Evolutionary conservation across 208 protist genomes (phyloP), one percentile per base, ranked within the genome.

Genomic region (Crithidia mellificae): DNA sequence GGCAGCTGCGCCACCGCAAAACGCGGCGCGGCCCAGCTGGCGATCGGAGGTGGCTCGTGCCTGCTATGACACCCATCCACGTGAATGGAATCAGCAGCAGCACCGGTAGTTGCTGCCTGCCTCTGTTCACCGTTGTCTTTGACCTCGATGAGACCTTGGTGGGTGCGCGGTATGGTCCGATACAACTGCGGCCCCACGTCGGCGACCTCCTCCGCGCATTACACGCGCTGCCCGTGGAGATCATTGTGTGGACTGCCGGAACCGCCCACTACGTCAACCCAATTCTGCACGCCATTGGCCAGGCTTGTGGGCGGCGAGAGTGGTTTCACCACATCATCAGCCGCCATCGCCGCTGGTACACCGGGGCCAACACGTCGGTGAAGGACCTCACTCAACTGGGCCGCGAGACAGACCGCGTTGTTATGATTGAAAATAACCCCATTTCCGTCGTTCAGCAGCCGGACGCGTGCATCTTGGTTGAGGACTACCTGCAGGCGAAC

Each of bases 81-180:
- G n/a, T n/a, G n/a, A n/a, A n/a, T n/a, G n/a, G n/a, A n/a, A n/a
- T 46, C 17, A 46, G 4, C 41, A n/a, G 41, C 41, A 46, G 8
- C 41, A 6, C 4, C 27, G 20, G 34, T 34, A 12, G 34, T 12
- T 25, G 43, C 36, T 30, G 50, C 5, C 47, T 72, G 7, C 58
- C 51, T 3, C 70, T 77, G 0, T 74, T 95, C 34, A 84, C 86
- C 7, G 75, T 93, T 12, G 84, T 96, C 1, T 67, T 96, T 41
- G 90, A 96, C 62, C 41, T 96, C 9, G 87, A 96, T 49, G 87
- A 96, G 63, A 93, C 90, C 25, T 68, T 96, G 1, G 83, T 96
- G 6, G 65, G 43, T 4, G 86, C 88, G 17, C 85, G 88, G 1
- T n/a, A 83, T n/a, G 86, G 76, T 4, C 30, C 54, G 50, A 78